phyloP scores from a whole-genome alignment of 345 rosid genomes.

The Acer campestre region DNA sequence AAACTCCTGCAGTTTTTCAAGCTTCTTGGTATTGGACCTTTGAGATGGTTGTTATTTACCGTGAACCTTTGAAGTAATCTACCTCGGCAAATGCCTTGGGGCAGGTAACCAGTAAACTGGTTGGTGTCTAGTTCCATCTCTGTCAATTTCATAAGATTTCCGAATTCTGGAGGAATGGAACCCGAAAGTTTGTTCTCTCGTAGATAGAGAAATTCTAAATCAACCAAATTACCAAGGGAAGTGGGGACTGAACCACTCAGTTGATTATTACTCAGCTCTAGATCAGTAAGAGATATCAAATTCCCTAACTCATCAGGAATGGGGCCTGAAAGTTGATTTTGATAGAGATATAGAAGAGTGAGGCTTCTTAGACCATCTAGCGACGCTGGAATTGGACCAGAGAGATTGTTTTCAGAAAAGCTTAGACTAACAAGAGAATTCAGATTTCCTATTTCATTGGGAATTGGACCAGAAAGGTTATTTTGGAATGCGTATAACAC shows the following conservation, averaged over 20 bases:
- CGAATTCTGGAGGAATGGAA: constrained; percentile 22
- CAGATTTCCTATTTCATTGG: constrained; percentile 33
- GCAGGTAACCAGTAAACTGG: constrained; percentile 24
- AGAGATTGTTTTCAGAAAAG: constrained; percentile 19
- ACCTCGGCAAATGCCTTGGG: constrained; percentile 20
- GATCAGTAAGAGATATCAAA: constrained; percentile 1
- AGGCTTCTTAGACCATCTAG: constrained; percentile 18
- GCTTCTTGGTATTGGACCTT: constrained; percentile 33
- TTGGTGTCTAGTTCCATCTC: constrained; percentile 11
- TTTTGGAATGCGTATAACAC: constrained; percentile 19
- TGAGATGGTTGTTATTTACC: constrained; percentile 12
- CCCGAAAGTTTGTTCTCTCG: constrained; percentile 28
- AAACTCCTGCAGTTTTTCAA: constrained; percentile 35
- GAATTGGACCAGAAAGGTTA: constrained; percentile 34
- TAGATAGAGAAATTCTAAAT: constrained; percentile 14
- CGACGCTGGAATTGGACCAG: constrained; percentile 31
- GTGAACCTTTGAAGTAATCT: neutral
- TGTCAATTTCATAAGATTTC: neutral
- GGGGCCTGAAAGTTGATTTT: constrained; percentile 27
- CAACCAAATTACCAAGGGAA: neutral
- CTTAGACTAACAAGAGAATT: constrained; percentile 16
- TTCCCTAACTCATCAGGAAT: constrained; percentile 26
- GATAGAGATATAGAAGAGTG: neutral
- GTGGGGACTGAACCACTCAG: constrained; percentile 11
- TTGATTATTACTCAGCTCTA: constrained; percentile 16